These are phyloP conservation scores for Metschnikowia corniflorae DNA, from an alignment of 805 yeast genomes.

Conservation along the genomic window DNA sequence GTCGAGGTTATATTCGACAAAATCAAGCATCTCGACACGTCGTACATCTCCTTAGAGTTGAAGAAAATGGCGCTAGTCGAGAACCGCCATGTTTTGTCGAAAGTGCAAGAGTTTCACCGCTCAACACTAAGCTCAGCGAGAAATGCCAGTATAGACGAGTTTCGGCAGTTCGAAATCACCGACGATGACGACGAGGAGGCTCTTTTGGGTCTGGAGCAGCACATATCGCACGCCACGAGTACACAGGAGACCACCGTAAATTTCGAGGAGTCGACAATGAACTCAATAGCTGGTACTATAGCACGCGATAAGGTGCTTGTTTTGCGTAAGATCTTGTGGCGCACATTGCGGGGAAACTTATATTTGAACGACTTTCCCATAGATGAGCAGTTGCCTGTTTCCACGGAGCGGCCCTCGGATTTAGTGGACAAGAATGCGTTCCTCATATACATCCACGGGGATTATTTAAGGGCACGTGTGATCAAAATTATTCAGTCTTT, in stretches of 20 bases:
- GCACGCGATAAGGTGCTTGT: slow-evolving; percentile 34
- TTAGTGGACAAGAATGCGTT: slow-evolving; percentile 33
- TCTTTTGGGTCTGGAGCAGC: slow-evolving; percentile 22
- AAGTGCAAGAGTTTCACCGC: slow-evolving; percentile 32
- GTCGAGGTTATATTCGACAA: slow-evolving; percentile 26
- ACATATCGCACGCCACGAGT: slow-evolving; percentile 21
- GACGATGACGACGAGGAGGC: slow-evolving; percentile 29
- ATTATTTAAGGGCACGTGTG: slow-evolving; percentile 31
- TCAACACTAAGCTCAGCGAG: slow-evolving; percentile 15
- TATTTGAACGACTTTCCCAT: slow-evolving; percentile 40
- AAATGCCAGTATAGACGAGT: slow-evolving; percentile 12
- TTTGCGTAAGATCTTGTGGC: slow-evolving; percentile 40
- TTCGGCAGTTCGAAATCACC: slow-evolving; percentile 19
- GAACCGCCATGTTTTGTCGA: slow-evolving; percentile 33
- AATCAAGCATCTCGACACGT: slow-evolving; percentile 36
- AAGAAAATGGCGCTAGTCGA: slow-evolving; percentile 27
- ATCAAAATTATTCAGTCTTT: slow-evolving; percentile 35
- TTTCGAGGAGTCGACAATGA: slow-evolving; percentile 22
- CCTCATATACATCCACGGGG: slow-evolving; percentile 41
- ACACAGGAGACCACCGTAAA: slow-evolving; percentile 18
- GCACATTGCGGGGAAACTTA: slow-evolving; percentile 41
- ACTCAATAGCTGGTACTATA: slow-evolving; percentile 36
- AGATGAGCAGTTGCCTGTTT: slow-evolving; percentile 14
- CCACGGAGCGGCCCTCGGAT: slow-evolving; percentile 18
- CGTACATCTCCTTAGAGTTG: slow-evolving; percentile 26